Evolutionary conservation across 1,284 basidiomycete genomes (phyloP).

Genomic region (Heliocybe sulcata): DNA sequence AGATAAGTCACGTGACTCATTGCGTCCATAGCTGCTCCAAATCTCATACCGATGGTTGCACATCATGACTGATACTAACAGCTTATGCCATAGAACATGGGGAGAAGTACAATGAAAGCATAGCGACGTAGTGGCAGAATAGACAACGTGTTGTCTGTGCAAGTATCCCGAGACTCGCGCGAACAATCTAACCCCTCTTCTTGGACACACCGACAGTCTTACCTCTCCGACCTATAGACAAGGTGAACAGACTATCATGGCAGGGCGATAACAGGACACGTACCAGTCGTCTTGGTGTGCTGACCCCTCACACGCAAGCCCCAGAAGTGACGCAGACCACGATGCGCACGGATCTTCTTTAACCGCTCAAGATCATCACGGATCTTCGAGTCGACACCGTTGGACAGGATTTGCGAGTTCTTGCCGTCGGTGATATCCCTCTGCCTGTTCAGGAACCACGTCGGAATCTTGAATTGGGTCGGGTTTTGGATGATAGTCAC

Average conservation of each 20-base stretch:
- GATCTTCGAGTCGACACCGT: conserved; percentile 96
- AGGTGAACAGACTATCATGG: background rate
- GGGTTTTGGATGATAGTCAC: conserved; percentile 99
- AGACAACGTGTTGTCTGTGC: background rate
- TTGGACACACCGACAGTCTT: conserved; percentile 93
- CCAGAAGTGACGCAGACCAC: conserved; percentile 98
- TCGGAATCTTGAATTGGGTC: conserved; percentile 98
- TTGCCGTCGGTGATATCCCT: conserved; percentile 98
- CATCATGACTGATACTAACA: too few species aligned
- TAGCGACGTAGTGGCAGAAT: background rate
- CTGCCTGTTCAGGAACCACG: conserved; percentile 99
- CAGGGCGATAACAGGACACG: conserved; percentile 18
- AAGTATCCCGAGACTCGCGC: background rate
- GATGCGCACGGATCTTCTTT: conserved; percentile 99
- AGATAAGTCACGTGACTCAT: conserved; percentile 5
- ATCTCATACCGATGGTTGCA: too few species aligned
- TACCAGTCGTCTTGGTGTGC: conserved; percentile 98
- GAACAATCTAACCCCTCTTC: conserved; percentile 69
- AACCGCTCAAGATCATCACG: conserved; percentile 98
- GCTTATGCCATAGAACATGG: background rate
- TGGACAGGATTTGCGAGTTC: conserved; percentile 94
- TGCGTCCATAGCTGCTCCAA: too few species aligned
- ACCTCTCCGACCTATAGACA: conserved; percentile 66
- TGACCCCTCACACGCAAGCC: conserved; percentile 93
- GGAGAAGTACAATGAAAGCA: conserved; percentile 1